Percentiles rank a stretch among this genome's conserved stretches.
phyloP scores from a whole-genome alignment of 257 asterid species.

The Cordia subcordata region DNA sequence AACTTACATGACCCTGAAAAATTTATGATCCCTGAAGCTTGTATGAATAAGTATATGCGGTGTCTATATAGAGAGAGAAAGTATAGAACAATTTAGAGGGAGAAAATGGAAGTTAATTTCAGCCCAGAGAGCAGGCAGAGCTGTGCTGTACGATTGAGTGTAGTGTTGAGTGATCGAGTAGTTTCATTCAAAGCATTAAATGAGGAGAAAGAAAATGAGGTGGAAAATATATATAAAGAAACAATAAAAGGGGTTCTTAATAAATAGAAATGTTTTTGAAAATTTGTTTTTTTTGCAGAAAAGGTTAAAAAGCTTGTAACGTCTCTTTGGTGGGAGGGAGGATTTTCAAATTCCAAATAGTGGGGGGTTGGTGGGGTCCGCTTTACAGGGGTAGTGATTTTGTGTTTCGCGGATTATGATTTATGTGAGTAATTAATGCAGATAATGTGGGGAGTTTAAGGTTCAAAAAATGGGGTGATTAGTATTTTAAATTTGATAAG shows the following conservation, averaged over 20 bases:
- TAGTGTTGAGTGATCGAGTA: constrained; percentile 31
- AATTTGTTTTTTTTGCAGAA: constrained; percentile 23
- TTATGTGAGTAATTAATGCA: neutral
- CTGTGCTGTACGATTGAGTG: constrained; percentile 11
- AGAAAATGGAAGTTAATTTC: constrained; percentile 23
- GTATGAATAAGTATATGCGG: neutral
- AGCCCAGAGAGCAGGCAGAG: constrained; percentile 18
- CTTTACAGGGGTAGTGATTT: neutral
- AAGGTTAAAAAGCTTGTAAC: constrained; percentile 58
- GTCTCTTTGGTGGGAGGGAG: constrained; percentile 59
- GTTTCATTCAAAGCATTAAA: constrained; percentile 43
- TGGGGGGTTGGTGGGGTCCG: constrained; percentile 23
- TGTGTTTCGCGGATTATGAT: neutral
- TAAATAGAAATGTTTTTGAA: constrained; percentile 3
- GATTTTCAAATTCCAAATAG: constrained; percentile 61
- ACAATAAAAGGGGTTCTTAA: constrained; percentile 3
- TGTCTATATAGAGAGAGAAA: constrained; percentile 6
- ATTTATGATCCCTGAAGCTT: constrained; percentile 16
- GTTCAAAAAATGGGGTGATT: neutral
- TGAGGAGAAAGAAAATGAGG: constrained; percentile 31
- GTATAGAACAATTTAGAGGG: constrained; percentile 21
- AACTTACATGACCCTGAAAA: constrained; percentile 43
- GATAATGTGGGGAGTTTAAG: neutral
- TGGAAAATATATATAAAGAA: constrained; percentile 19
- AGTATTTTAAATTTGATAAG: neutral